A percentile compares a stretch with the other conserved stretches of the same genome.
phyloP scores from a whole-genome alignment of 306 rosid species.

The Casuarina equisetifolia region DNA sequence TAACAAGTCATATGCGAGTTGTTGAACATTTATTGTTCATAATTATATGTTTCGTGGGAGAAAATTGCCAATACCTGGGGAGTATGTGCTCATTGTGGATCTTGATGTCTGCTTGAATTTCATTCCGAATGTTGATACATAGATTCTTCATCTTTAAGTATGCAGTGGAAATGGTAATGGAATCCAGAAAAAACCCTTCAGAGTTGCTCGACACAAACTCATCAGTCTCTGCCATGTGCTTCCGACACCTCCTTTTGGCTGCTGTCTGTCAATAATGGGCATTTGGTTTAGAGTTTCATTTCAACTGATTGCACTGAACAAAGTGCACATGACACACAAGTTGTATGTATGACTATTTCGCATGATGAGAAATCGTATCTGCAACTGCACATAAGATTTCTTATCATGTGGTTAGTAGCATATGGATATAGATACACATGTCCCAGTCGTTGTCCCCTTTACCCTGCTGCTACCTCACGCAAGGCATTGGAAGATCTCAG shows the following conservation, averaged over 20 bases:
- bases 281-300: slow-evolving; percentile 29
- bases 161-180: slow-evolving; percentile 81
- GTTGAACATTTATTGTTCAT: background rate
- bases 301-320: slow-evolving; percentile 7
- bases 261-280: slow-evolving; percentile 57
- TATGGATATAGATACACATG: background rate
- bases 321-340: background rate
- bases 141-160: slow-evolving; percentile 88
- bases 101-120: slow-evolving; percentile 88
- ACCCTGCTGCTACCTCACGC: background rate
- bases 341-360: background rate
- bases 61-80: slow-evolving; percentile 66
- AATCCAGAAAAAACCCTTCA: slow-evolving; percentile 70
- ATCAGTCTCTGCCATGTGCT: slow-evolving; percentile 90
- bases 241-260: slow-evolving; percentile 80
- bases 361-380: background rate
- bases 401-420: too few relatives aligned
- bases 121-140: slow-evolving; percentile 61
- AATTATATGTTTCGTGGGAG: background rate
- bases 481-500: background rate
- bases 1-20: background rate
- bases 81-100: slow-evolving; percentile 78
- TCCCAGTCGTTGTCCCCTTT: background rate
- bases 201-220: slow-evolving; percentile 81
- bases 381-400: background rate